Evolutionary conservation across 768 basidiomycete species (phyloP).

Genomic region (Kwoniella dendrophila): DNA sequence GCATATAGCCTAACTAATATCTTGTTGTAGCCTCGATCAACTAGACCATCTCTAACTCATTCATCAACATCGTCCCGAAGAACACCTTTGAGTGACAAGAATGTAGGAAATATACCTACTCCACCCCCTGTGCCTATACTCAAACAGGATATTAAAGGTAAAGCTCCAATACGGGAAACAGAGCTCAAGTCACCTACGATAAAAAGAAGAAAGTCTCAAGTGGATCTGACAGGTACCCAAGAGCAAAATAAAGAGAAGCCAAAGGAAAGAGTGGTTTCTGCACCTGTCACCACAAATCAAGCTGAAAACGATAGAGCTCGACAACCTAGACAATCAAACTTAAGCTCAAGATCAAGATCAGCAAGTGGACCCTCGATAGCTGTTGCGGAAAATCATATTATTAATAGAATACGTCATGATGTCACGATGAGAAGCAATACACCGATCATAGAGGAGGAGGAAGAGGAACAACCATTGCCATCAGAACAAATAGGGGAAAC

Average conservation of each 20-base stretch:
- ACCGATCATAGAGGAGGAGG: constrained; percentile 17
- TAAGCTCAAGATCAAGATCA: constrained; percentile 8
- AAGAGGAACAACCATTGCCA: no score
- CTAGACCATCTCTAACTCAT: constrained; percentile 3
- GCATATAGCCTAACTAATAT: not conserved
- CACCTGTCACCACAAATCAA: not conserved
- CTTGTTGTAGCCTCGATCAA: constrained; percentile 1
- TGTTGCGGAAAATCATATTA: not conserved
- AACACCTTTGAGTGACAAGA: constrained; percentile 12
- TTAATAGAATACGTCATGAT: not conserved
- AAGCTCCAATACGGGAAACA: not conserved
- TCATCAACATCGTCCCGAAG: constrained; percentile 8
- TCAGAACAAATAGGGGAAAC: no score
- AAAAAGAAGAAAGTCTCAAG: no score
- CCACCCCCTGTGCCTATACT: constrained; percentile 2
- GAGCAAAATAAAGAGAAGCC: not conserved
- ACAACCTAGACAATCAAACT: constrained; percentile 8
- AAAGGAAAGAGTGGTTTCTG: constrained; percentile 9
- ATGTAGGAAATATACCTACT: constrained; percentile 8
- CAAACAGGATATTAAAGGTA: not conserved
- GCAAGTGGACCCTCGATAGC: constrained; percentile 1
- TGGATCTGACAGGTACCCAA: no score
- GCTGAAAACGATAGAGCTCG: not conserved
- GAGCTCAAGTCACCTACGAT: no score
- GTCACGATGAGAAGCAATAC: not conserved